Evolutionary conservation across 2,329 filamentous ascomycete species (phyloP), one percentile per base, ranked within the genome.

Genomic region (Trichoderma asperellum): DNA sequence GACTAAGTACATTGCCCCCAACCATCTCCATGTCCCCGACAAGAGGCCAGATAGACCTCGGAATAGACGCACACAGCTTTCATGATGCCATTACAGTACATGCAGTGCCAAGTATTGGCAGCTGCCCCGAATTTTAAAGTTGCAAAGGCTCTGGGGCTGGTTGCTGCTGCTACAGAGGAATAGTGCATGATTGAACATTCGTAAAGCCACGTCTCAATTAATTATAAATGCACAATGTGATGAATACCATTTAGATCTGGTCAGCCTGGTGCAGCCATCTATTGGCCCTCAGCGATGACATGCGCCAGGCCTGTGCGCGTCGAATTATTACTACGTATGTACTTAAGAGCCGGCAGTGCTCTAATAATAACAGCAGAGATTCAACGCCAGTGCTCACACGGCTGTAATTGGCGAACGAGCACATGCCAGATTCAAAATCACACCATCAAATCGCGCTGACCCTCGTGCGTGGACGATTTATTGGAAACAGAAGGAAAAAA

Each of bases 21-120:
- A 67, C 55, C 64, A 58, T 67, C 64, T 67, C 64, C 64, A 52
- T 59, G 40, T 67, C 55, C 64, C 64, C 64, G 64, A 67, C 64
- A 59, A 67, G 64, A 67, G 64, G 64, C 64, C 64, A 67, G 55
- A 16, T 32, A 43, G 49, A 40, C 64, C 64, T 67, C 64, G 55
- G 64, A 58, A 52, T 24, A 49, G 2, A n/a, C 55, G 55, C 63
- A 37, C 14, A 1, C 18, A 24, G 14, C 29, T 67, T 67, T 47
- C 64, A 40, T 59, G 59, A 58, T 67, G 37, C 32, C 18, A 58
- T 37, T n/a, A 1, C 18, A 58, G 29, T n/a, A 1, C 37, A 43
- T 43, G 40, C 3, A 43, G 40, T 43, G 8, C 2, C 16, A 40
- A 6, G 4, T 40, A 40, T 16, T 40, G 14, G 37, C 18, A 40